Percentiles rank a stretch among this genome's conserved stretches.
Evolutionary conservation across 2,329 filamentous ascomycete genomes (phyloP).

Genomic region (Microdochium paspali): DNA sequence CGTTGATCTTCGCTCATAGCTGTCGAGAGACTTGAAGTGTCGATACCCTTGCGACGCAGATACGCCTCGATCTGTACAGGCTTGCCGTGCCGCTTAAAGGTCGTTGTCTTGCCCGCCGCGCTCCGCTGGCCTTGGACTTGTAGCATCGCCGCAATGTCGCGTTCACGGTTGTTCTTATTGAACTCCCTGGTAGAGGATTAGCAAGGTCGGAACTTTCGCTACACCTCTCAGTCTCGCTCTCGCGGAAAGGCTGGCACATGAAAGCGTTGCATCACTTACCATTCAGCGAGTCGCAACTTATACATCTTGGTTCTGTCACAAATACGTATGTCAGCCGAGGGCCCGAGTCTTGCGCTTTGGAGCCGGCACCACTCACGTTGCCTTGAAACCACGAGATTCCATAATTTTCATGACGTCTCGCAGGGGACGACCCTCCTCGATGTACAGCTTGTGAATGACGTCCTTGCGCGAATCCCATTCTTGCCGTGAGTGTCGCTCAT

Average conservation of each 20-base stretch:
- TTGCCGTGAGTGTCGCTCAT: not conserved
- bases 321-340: not conserved
- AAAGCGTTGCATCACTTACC: not conserved
- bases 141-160: constrained; percentile 39
- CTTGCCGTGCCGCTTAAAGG: constrained; percentile 42
- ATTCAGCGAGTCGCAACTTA: constrained; percentile 30
- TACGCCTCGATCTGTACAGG: constrained; percentile 43
- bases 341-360: not conserved
- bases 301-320: constrained; percentile 40
- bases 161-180: constrained; percentile 45
- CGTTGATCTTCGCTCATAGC: not conserved
- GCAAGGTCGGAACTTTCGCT: not conserved
- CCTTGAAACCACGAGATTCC: not conserved
- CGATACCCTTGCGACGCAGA: constrained; percentile 41
- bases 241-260: not conserved
- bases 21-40: constrained; percentile 35
- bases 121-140: constrained; percentile 43
- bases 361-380: not conserved
- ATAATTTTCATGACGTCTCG: not conserved
- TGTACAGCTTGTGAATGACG: not conserved
- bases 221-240: not conserved
- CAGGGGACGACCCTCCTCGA: not conserved
- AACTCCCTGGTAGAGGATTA: constrained; percentile 35
- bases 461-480: not conserved
- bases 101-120: constrained; percentile 41